Evolutionary conservation across 768 basidiomycete species (phyloP), one percentile per base, ranked within the genome.

Genomic region (Stropharia rugosoannulata): DNA sequence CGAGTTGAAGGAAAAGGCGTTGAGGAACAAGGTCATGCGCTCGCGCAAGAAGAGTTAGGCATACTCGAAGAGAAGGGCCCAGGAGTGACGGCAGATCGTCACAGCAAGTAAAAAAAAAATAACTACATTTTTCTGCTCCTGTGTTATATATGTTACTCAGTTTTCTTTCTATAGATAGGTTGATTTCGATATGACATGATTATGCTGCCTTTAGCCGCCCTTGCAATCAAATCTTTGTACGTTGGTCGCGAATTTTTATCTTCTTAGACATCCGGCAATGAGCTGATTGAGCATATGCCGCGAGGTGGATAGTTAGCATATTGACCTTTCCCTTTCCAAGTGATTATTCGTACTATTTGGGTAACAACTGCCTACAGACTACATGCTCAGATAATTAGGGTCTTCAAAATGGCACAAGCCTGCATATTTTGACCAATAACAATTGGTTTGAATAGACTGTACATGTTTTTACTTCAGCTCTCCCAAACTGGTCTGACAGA

Each of bases 11-110:
- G 91, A 93, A 62, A 83, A 75, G 66, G 89, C 90, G 12, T 68
- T 93, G 66, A 80, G 91, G 64, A 92, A 93, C 65, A 93, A 93
- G 66, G 91, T 93, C 51, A 71, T 81, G 65, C 77, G 86, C 65
- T 88, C 86, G 29, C 76, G 89, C 60, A 90, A 87, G 66, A 66
- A 66, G 54, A 60, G 60, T 22, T 41, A 52, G 29, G 40, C 40
- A 32, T 7, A 6, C 22, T 10, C 43, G 35, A 10, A 18, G 19
- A 41, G 39, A 18, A n/a, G 42, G 15, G 40, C 18, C 16, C 13
- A 18, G 44, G 44, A 45, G 44, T 27, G 44, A n/a, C 9, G 44
- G 7, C 19, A 29, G 27, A 18, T 25, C 22, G 44, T 18, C 22
- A 18, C 22, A 5, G 44, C 44, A 25, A 45, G 44, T 45, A 45